A percentile compares a stretch with the other conserved stretches of the same genome.
phyloP scores from a whole-genome alignment of 2,329 filamentous ascomycete species.

The Hypoxylon sp. region DNA sequence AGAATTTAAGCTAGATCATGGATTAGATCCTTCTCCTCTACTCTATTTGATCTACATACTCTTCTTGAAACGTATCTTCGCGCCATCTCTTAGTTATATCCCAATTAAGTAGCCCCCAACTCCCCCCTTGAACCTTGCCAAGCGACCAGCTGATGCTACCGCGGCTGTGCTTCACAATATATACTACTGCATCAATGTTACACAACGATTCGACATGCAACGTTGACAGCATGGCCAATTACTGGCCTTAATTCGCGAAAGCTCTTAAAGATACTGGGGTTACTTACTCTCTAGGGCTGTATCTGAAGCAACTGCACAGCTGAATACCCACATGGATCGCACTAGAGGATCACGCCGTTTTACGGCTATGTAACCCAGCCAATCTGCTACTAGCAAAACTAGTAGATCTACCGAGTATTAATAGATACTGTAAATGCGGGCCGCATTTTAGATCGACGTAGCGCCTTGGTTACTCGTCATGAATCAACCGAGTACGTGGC shows the following conservation, averaged over 20 bases:
- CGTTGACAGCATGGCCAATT: background rate
- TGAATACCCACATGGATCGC: slow-evolving; percentile 2
- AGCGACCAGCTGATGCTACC: background rate
- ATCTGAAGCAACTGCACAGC: background rate
- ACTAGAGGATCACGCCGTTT: slow-evolving; percentile 3
- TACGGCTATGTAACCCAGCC: slow-evolving; percentile 3
- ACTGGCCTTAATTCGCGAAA: background rate
- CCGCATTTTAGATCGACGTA: slow-evolving; percentile 8
- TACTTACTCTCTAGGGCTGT: background rate
- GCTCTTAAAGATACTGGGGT: background rate
- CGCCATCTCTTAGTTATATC: background rate
- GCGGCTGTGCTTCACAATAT: slow-evolving; percentile 1
- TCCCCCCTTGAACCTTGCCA: background rate
- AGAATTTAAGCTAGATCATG: slow-evolving; percentile 12
- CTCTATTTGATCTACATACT: background rate
- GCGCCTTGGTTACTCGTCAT: background rate
- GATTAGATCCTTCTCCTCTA: slow-evolving; percentile 1
- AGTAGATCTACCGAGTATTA: slow-evolving; percentile 6
- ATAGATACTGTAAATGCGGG: background rate
- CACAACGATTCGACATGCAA: slow-evolving; percentile 1
- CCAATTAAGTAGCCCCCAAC: slow-evolving; percentile 10
- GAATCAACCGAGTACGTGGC: background rate
- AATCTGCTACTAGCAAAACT: background rate
- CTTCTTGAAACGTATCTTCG: background rate
- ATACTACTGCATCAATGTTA: slow-evolving; percentile 7